A percentile compares a stretch with the other conserved stretches of the same genome.
These are phyloP conservation scores for Yamagishiella unicocca DNA, from an alignment of 139 green algal genomes.

Conservation along the genomic window DNA sequence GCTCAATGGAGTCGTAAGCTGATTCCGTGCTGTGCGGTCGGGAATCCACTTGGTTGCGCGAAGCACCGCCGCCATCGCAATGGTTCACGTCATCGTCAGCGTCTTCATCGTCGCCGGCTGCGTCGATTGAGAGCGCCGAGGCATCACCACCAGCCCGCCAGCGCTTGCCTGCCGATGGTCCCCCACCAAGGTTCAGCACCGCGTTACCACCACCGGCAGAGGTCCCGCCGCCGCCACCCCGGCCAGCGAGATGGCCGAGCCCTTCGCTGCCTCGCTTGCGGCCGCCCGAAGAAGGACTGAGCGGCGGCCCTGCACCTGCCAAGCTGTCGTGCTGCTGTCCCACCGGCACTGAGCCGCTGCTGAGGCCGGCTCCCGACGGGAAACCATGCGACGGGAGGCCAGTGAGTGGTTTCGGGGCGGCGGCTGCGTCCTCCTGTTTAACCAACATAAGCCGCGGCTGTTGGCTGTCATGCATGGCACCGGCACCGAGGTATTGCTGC, in stretches of 20 bases:
- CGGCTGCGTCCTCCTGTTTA: too few species aligned
- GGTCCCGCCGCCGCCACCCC: not conserved
- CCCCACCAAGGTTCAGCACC: not conserved
- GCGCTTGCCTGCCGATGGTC: conserved; percentile 5
- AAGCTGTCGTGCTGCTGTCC: too few species aligned
- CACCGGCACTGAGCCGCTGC: too few species aligned
- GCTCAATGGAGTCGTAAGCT: not conserved
- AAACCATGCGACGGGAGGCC: too few species aligned
- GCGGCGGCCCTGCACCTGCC: too few species aligned
- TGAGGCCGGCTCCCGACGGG: too few species aligned
- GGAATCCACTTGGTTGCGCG: not conserved
- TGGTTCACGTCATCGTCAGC: not conserved
- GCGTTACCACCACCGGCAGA: not conserved
- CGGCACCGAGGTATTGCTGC: too few species aligned
- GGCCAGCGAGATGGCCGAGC: not conserved
- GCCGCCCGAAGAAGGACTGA: too few species aligned
- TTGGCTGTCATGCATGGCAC: too few species aligned
- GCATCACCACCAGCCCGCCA: not conserved
- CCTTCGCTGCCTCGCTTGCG: not conserved
- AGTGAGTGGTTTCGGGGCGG: too few species aligned
- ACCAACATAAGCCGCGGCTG: too few species aligned
- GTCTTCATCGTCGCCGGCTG: not conserved
- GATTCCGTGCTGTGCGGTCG: not conserved
- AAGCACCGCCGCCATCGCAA: not conserved
- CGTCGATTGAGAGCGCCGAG: too few species aligned